Base-by-base conservation (phyloP, 768 basidiomycete species). In the Calvatia gigantea region DNA sequence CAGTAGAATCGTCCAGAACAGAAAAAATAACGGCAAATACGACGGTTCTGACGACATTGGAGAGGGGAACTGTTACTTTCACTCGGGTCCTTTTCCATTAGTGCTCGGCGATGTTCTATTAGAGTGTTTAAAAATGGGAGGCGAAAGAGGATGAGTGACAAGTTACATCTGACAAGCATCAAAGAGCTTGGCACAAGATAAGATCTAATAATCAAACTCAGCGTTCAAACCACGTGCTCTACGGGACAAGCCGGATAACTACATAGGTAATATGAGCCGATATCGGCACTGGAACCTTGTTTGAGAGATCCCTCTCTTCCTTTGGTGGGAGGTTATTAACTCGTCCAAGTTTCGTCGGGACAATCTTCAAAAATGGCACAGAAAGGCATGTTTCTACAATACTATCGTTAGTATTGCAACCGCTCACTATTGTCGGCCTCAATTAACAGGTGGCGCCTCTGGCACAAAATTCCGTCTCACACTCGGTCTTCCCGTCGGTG, bases 381-480 rank as follows among this genome's bases (percentile, higher is more conserved):
- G 60, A 59, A 57, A 59, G 69, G 70, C 68, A 62, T 52, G 64
- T 53, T 33, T 11, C 25, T 28, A n/a, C n/a, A n/a, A n/a, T n/a
- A n/a, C n/a, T n/a, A n/a, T n/a, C n/a, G n/a, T n/a, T n/a, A n/a
- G n/a, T n/a, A n/a, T n/a, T n/a, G n/a, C n/a, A n/a, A n/a, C n/a
- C n/a, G n/a, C n/a, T n/a, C n/a, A n/a, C n/a, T n/a, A n/a, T n/a
- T n/a, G n/a, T n/a, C n/a, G n/a, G n/a, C n/a, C n/a, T n/a, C n/a
- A n/a, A n/a, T n/a, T n/a, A n/a, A 47, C 48, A 80, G 76, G 70
- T 70, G 78, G 74, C 69, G 83, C 87, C 60, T 83, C 93, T 67
- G 96, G 96, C 70, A 94, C 91, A 77, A 99, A 98, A 78, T 98
- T 88, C 85, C 87, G 94, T 65, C 80, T 98, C 80, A 95, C 90